These are phyloP conservation scores for Claviceps maximensis DNA, from an alignment of 2,329 filamentous ascomycete genomes.

Conservation along the genomic window DNA sequence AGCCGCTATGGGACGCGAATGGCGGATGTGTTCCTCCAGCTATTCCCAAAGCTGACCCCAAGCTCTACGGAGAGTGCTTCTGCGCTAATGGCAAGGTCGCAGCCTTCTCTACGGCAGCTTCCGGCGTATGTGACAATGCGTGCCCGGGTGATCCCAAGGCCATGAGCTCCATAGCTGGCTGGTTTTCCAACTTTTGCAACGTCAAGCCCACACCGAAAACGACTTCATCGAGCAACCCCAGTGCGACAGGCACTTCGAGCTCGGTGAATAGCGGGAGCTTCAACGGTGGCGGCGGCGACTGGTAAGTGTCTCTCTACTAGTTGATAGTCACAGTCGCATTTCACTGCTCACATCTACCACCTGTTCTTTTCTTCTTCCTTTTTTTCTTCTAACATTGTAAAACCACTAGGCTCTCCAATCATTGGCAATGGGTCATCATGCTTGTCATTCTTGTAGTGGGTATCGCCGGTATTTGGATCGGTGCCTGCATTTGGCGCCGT, in stretches of 20 bases:
- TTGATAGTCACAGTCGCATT: background rate
- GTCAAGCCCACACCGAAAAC: conserved; percentile 18
- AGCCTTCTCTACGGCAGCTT: conserved; percentile 37
- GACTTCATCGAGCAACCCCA: conserved; percentile 3
- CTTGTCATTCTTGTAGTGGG: conserved; percentile 59
- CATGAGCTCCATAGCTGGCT: conserved; percentile 46
- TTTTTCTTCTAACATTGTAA: background rate
- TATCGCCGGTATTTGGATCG: conserved; percentile 52
- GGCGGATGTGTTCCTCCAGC: conserved; percentile 53
- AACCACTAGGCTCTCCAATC: conserved; percentile 45
- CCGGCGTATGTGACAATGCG: conserved; percentile 47
- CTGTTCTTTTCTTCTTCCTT: background rate
- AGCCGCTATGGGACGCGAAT: conserved; percentile 55
- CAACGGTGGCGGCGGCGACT: conserved; percentile 26
- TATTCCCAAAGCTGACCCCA: conserved; percentile 31
- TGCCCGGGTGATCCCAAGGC: conserved; percentile 37
- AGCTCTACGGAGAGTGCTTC: conserved; percentile 57
- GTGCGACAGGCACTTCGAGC: background rate
- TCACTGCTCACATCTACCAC: background rate
- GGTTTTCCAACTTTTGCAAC: conserved; percentile 57
- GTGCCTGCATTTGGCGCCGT: conserved; percentile 57
- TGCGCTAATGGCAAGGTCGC: conserved; percentile 50
- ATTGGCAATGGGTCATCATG: conserved; percentile 75
- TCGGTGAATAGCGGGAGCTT: conserved; percentile 4
- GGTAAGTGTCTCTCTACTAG: conserved; percentile 27